Evolutionary conservation across 805 yeast species (phyloP), one percentile per base, ranked within the genome.

Genomic region (Kazachstania kunashirensis): DNA sequence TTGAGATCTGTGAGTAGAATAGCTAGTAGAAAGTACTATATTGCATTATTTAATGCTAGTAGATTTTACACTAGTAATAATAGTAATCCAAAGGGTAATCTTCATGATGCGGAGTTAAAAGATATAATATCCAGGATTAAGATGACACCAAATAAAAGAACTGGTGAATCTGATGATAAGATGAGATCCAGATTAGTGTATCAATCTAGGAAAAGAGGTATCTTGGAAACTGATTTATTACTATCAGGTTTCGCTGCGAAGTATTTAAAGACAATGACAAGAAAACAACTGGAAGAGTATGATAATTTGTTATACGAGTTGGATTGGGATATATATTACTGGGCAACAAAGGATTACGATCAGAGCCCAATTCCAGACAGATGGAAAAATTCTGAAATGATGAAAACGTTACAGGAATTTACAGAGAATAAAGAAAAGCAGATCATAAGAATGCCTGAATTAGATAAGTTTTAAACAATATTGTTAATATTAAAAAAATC

Each of bases 261-360:
- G 52, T 73, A 83, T 53, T 65, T 92, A 44, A 60, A 68, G 26
- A 53, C 55, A 0, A 71, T 92, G 67, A 66, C 70, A 10, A 59
- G 64, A 42, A 79, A 68, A 37, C 81, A 85, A 61, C 65, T 92
- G 37, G 80, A 76, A 32, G 97, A 92, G 59, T 92, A 84, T 59
- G 96, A 89, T 53, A 56, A 68, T 39, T 62, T 92, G 40, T 68
- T 92, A 54, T 94, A 92, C 59, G 94, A 89, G 61, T 75, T 89
- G n/a, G 98, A 92, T 61, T 92, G 98, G 98, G 98, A 92, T 60
- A 88, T 92, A 42, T 92, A 84, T 61, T 92, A 92, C 65, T 89
- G 98, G 98, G 95, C 94, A 18, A 85, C 96, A 2, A 75, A 73
- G 46, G 84, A 88, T 57, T 83, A 64, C 50, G 77, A 74, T 24